These are phyloP conservation scores for Przewalskia tangutica DNA, from an alignment of 257 asterid species.

Conservation along the genomic window DNA sequence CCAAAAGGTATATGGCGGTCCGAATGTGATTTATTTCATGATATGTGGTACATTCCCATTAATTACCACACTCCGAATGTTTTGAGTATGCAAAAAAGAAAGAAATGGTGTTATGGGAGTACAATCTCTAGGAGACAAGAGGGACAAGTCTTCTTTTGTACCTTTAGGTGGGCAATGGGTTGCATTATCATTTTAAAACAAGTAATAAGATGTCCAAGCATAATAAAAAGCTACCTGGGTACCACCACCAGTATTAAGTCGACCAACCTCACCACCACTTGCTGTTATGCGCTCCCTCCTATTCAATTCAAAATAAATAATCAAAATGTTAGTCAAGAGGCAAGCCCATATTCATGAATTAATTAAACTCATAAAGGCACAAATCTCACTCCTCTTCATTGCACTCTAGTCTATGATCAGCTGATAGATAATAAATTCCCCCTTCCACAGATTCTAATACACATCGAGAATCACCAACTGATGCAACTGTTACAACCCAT, in stretches of 20 bases:
- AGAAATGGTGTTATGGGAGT: not conserved
- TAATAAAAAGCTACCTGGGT: constrained; percentile 44
- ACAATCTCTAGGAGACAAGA: not conserved
- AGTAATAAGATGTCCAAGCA: not conserved
- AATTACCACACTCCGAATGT: not conserved
- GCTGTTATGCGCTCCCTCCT: constrained; percentile 68
- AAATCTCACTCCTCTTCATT: constrained; percentile 66
- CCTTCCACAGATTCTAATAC: constrained; percentile 71
- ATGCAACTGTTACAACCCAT: constrained; percentile 67
- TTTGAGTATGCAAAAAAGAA: not conserved
- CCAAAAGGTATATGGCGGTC: not conserved
- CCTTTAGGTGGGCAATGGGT: not conserved
- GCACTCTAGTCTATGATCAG: constrained; percentile 78
- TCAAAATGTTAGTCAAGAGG: constrained; percentile 3
- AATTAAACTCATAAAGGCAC: not conserved
- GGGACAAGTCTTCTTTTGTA: not conserved
- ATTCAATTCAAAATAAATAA: constrained; percentile 18
- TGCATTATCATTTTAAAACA: not conserved
- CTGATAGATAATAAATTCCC: constrained; percentile 52
- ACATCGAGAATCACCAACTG: constrained; percentile 81
- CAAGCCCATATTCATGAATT: not conserved
- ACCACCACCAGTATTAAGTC: constrained; percentile 78
- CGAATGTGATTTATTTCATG: not conserved
- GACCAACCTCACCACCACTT: constrained; percentile 81
- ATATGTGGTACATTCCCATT: not conserved